phyloP scores from a whole-genome alignment of 176 grass and related monocot species.

The Luzula sylvatica region DNA sequence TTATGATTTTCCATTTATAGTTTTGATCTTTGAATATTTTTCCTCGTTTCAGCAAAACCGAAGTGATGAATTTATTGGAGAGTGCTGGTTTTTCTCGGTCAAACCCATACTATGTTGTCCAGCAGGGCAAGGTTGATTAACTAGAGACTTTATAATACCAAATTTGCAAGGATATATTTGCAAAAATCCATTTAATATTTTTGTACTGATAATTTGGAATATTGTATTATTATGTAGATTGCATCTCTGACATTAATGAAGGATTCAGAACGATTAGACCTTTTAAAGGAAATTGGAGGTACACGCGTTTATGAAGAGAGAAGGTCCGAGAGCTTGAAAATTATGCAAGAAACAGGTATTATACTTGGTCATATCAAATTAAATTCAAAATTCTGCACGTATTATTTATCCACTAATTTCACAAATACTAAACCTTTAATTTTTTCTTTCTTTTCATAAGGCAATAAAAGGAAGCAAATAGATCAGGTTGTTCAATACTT shows the following conservation, averaged over 20 bases:
- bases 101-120: conserved; percentile 98
- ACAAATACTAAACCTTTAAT: too few species aligned
- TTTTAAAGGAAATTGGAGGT: conserved; percentile 98
- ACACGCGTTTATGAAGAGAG: conserved; percentile 94
- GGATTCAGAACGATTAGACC: conserved; percentile 92
- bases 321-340: conserved; percentile 93
- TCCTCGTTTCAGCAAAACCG: conserved; percentile 65
- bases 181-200: background rate
- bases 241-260: conserved; percentile 97
- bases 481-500: conserved; percentile 91
- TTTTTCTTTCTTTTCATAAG: conserved; percentile 24
- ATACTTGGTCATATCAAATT: conserved; percentile 21
- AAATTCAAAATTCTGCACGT: background rate
- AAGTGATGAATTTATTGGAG: conserved; percentile 99
- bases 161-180: background rate
- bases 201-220: conserved; percentile 12
- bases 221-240: conserved; percentile 49
- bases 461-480: conserved; percentile 99
- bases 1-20: conserved; percentile 13
- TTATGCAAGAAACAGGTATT: conserved; percentile 89
- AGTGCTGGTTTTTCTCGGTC: conserved; percentile 98
- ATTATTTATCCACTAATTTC: too few species aligned
- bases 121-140: conserved; percentile 84
- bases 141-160: background rate
- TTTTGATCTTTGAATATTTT: conserved; percentile 15